Conservation (phyloP, 139 green algal species). For the Tetradesmus obliquus region DNA sequence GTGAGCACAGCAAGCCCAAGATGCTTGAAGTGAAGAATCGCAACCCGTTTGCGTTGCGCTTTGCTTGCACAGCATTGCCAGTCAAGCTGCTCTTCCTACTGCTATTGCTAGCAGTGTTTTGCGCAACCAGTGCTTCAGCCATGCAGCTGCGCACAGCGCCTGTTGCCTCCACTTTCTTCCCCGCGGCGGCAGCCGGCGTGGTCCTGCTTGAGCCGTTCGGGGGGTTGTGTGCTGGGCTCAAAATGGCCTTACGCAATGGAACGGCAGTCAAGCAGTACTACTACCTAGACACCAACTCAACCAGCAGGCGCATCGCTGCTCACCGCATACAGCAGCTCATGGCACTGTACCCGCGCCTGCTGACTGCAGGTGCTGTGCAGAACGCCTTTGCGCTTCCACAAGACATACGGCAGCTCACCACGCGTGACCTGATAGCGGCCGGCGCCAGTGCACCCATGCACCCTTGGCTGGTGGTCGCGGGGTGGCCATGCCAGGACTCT, state of each 20-base stretch:
- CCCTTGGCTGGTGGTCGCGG: conserved; percentile 40
- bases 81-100: no score
- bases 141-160: no score
- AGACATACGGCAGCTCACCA: background rate
- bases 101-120: no score
- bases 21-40: no score
- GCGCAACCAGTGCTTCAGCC: no score
- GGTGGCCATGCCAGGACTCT: conserved; percentile 37
- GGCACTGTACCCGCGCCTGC: background rate
- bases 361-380: background rate
- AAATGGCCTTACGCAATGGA: conserved; percentile 24
- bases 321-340: conserved; percentile 1
- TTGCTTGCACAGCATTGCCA: no score
- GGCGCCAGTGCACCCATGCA: background rate
- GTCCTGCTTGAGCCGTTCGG: conserved; percentile 40
- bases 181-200: background rate
- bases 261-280: background rate
- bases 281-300: conserved; percentile 6
- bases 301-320: no score
- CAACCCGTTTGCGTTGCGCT: no score
- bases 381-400: background rate
- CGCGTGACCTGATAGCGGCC: background rate
- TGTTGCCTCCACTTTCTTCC: conserved; percentile 7
- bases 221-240: no score
- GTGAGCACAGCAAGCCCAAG: no score